phyloP scores from a whole-genome alignment of 192 early-diverging fungal species.

The Mortierella hygrophila region DNA sequence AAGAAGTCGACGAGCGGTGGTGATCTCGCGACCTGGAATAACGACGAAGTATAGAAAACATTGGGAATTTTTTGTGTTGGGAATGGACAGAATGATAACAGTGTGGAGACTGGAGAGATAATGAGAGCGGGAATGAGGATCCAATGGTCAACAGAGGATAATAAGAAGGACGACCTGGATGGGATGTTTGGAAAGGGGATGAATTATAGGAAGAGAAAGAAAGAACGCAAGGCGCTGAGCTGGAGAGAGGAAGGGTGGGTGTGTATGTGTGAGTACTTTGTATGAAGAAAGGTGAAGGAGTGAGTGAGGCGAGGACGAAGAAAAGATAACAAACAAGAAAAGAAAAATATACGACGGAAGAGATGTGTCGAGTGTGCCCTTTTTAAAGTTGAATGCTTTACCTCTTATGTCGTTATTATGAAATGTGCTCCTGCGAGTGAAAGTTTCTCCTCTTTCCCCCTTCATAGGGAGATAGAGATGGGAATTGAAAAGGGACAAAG shows the following conservation, averaged over 20 bases:
- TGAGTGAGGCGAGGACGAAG: not conserved
- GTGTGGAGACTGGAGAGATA: not conserved
- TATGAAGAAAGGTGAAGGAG: not conserved
- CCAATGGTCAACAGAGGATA: not conserved
- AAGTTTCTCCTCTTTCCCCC: not conserved
- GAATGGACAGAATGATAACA: not conserved
- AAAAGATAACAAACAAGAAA: not conserved
- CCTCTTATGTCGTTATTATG: not conserved
- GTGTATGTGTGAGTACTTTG: not conserved
- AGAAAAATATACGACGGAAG: no score
- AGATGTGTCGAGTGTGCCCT: not conserved
- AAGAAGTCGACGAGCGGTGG: conserved; percentile 4
- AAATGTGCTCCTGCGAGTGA: not conserved
- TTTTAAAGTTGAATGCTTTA: not conserved
- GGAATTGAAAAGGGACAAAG: not conserved
- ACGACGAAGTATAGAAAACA: not conserved
- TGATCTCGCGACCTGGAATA: conserved; percentile 1
- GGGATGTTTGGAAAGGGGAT: not conserved
- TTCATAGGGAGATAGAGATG: not conserved
- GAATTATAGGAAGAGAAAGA: not conserved
- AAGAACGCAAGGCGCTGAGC: not conserved
- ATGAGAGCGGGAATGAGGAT: not conserved
- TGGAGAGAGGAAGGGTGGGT: not conserved
- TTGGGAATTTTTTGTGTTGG: not conserved
- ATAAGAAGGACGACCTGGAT: not conserved